A percentile compares a stretch with the other conserved stretches of the same genome.
phyloP scores from a whole-genome alignment of 495 filamentous ascomycete genomes.

The Oidiodendron maius region DNA sequence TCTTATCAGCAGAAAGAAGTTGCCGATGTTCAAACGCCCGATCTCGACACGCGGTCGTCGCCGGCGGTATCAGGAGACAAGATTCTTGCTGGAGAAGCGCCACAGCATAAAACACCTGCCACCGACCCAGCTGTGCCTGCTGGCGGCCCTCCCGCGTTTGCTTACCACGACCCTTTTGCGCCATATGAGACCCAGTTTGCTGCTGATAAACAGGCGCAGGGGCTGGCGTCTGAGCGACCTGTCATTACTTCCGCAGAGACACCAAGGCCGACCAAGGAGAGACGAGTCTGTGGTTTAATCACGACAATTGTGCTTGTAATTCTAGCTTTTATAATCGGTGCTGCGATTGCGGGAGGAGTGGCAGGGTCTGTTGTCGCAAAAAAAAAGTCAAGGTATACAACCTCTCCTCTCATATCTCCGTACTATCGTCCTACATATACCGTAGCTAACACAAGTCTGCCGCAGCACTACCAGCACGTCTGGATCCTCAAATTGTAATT shows the following conservation, averaged over 20 bases:
- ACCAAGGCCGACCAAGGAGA: too few relatives aligned
- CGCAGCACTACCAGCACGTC: background rate
- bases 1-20: background rate
- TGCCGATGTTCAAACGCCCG: background rate
- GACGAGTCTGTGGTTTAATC: background rate
- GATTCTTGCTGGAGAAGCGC: background rate
- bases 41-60: background rate
- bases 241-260: too few relatives aligned
- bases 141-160: background rate
- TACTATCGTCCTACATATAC: background rate
- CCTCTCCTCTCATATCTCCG: background rate
- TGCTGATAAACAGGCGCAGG: too few relatives aligned
- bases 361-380: constrained; percentile 6
- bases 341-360: constrained; percentile 16
- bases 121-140: background rate
- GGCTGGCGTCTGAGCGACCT: too few relatives aligned
- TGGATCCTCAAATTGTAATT: background rate
- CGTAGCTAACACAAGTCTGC: too few relatives aligned
- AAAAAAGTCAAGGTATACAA: constrained; percentile 10
- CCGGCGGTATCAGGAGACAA: too few relatives aligned
- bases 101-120: background rate
- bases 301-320: constrained; percentile 1
- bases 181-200: background rate
- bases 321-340: constrained; percentile 14
- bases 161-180: background rate